phyloP scores from a whole-genome alignment of 2,329 filamentous ascomycete genomes.

The Chaetomiaceae sp. region DNA sequence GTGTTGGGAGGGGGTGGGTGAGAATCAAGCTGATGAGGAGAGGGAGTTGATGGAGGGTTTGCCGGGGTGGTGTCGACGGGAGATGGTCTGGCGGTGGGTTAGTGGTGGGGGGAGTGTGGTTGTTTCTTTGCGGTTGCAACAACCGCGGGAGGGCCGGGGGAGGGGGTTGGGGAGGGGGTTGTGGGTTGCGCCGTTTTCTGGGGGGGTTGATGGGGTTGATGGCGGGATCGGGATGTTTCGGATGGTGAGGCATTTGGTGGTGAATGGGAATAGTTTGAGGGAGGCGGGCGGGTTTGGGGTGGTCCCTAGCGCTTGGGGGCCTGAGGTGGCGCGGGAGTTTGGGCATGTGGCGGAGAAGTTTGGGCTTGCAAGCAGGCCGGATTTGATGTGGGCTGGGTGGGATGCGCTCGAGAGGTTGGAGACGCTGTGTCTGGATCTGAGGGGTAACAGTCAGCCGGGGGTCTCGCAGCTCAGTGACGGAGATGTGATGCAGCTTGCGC shows the following conservation, averaged over 20 bases:
- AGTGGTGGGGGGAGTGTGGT: too few species aligned
- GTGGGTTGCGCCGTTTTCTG: neutral
- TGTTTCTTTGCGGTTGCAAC: neutral
- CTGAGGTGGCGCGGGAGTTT: neutral
- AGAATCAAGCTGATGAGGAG: too few species aligned
- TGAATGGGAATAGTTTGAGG: conserved; percentile 5
- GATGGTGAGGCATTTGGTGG: conserved; percentile 8
- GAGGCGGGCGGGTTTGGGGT: too few species aligned
- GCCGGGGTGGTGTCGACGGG: neutral
- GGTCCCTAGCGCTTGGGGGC: too few species aligned
- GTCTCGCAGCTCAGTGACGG: neutral
- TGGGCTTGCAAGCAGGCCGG: conserved; percentile 1
- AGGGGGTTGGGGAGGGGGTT: neutral
- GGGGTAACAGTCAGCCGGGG: neutral
- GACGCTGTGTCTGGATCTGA: conserved; percentile 17
- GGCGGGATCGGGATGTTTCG: conserved; percentile 10
- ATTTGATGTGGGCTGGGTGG: conserved; percentile 15
- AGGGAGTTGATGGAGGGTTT: too few species aligned
- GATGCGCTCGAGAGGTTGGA: conserved; percentile 11
- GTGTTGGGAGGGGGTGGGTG: neutral
- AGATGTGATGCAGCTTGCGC: conserved; percentile 8
- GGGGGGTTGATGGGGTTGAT: neutral
- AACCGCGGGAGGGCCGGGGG: too few species aligned
- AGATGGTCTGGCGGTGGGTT: conserved; percentile 8
- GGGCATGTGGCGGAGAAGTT: neutral